Evolutionary conservation across 1,139 yeast genomes (phyloP).

Genomic region (Yamadazyma triangularis): DNA sequence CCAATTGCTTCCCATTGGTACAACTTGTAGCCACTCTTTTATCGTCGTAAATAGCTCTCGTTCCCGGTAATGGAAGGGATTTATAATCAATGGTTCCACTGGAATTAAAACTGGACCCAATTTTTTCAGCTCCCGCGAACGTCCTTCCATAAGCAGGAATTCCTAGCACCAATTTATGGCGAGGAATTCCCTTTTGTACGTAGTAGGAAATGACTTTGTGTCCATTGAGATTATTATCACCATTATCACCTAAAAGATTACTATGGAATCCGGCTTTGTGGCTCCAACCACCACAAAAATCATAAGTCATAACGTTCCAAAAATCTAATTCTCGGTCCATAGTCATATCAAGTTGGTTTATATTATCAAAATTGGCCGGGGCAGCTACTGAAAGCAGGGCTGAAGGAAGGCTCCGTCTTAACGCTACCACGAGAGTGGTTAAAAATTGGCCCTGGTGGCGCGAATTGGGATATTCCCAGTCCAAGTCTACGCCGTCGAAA

Average conservation of each 20-base stretch:
- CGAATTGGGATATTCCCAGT: conserved; percentile 84
- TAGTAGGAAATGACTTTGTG: conserved; percentile 48
- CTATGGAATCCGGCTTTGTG: conserved; percentile 59
- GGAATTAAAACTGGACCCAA: conserved; percentile 40
- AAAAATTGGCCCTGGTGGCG: conserved; percentile 42
- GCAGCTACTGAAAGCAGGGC: conserved; percentile 65
- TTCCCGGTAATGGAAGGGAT: too few relatives aligned
- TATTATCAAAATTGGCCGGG: conserved; percentile 57
- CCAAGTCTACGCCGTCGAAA: conserved; percentile 89
- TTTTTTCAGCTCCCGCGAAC: conserved; percentile 45
- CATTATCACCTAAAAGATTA: conserved; percentile 49
- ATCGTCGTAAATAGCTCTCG: too few relatives aligned
- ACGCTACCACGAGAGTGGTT: conserved; percentile 36
- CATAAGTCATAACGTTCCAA: conserved; percentile 93
- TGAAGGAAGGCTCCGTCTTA: conserved; percentile 24
- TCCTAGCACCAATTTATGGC: conserved; percentile 66
- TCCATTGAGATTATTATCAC: conserved; percentile 43
- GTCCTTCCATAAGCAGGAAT: conserved; percentile 86
- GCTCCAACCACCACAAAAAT: conserved; percentile 81
- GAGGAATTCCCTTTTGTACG: conserved; percentile 34
- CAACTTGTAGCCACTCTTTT: too few relatives aligned
- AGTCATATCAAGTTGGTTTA: conserved; percentile 36
- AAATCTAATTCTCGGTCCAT: conserved; percentile 58
- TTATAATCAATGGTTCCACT: conserved; percentile 55
- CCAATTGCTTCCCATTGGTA: too few relatives aligned